Base-by-base conservation (phyloP, 2,329 filamentous ascomycete genomes). In the Byssoonygena ceratinophila region DNA sequence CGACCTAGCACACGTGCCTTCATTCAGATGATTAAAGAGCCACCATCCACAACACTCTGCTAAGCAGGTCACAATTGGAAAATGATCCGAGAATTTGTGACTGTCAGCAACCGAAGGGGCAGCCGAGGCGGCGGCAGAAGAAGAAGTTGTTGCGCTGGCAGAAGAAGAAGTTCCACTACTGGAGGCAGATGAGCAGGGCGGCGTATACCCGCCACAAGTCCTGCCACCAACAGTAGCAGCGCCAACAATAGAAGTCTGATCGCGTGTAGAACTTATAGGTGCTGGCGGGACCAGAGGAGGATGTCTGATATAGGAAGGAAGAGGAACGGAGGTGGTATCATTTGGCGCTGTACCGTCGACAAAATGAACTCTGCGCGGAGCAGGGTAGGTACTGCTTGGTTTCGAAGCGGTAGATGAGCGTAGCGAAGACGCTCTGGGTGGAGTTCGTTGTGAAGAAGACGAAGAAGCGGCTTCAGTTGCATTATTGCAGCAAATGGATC, bases 231-330 rank as follows among this genome's bases (percentile, higher is more conserved):
- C 12, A n/a, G 25, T 16, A 25, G 9, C 16, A 43, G 23, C 16
- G 4, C 20, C 31, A n/a, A 14, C 16, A 16, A 5, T 16, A 37
- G 31, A 47, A 1, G 4, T 9, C 14, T 23, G 22, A 23, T 16
- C 7, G 16, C 31, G n/a, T n/a, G 27, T 3, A 22, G 36, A 32
- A 45, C 11, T 11, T 29, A 16, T 45, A 37, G 49, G 49, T 12
- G 40, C 39, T 16, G 49, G 49, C 22, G 49, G 40, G 16, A 45
- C 49, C 14, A 51, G 49, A 5, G 39, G 40, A 20, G 49, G 49
- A 32, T 55, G 45, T 39, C 44, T 27, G 34, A 55, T 32, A 36
- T 52, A 55, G n/a, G 49, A 52, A 34, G 53, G 53, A 31, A 55
- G 9, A 40, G 53, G 49, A 25, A 55, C 49, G 23, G 53, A 45